Evolutionary conservation across 768 basidiomycete genomes (phyloP), one percentile per base, ranked within the genome.

Genomic region (Russula emetica): DNA sequence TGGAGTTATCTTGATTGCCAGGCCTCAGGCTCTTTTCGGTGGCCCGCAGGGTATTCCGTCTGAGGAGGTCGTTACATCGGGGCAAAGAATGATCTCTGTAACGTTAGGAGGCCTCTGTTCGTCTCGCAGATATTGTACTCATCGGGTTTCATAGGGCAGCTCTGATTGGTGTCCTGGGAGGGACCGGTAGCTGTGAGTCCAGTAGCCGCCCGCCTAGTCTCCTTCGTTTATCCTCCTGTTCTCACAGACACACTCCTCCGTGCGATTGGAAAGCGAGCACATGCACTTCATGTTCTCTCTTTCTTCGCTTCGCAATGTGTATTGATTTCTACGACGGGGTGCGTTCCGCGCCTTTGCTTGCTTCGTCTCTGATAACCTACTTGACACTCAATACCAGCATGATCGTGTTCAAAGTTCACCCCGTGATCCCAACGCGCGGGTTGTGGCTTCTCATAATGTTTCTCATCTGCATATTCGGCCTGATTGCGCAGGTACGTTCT

Each of bases 1-100:
- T 10, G 94, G 93, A 0, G 91, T 93, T 10, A 72, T 94, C 16
- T 78, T 94, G 9, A 92, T 97, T 55, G 90, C 92, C 13, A 79
- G 90, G 40, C 94, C 94, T 0, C 75, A 80, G 0, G 84, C 85
- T 57, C 68, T 97, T 8, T 95, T 97, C 68, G 87, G 86, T 3
- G 56, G 45, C 45, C 60, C 42, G 24, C 56, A 10, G 62, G 55
- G 22, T 20, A 26, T 32, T 4, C 63, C 36, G 5, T 52, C 58
- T 36, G 36, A 36, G 13, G 57, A 64, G 11, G 66, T 64, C 28
- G 74, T 58, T 16, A 75, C 69, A 5, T 72, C 69, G 18, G 69
- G 58, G 24, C 74, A 78, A 70, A 74, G 91, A 55, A 71, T 91
- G 51, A 67, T 80, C 10, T 87, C 87, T 3, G 85, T 92, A 6